Conservation (phyloP, 148 eudicot species). For the Salicornia ramosissima region DNA sequence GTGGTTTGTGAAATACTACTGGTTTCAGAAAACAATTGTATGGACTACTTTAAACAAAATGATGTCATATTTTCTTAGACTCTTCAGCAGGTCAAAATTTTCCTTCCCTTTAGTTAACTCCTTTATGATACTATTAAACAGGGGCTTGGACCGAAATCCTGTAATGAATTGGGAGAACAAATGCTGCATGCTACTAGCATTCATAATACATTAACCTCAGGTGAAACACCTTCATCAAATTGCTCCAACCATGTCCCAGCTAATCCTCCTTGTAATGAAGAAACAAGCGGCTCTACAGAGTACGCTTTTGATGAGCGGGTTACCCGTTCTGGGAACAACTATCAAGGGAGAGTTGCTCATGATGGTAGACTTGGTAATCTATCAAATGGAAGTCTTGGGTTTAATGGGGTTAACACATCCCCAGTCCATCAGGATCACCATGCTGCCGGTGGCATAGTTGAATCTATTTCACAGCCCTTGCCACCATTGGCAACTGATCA, state of each 20-base stretch:
- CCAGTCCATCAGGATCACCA: conserved; percentile 9
- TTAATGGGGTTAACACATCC: conserved; percentile 17
- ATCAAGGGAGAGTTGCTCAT: conserved; percentile 22
- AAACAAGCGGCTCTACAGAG: conserved; percentile 7
- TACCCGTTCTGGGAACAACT: conserved; percentile 8
- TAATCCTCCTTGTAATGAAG: conserved; percentile 6
- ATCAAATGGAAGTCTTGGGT: conserved; percentile 14
- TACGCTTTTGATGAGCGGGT: conserved; percentile 15
- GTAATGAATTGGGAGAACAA: conserved; percentile 22
- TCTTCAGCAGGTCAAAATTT: too few species aligned
- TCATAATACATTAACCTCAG: conserved; percentile 8
- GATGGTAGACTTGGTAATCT: conserved; percentile 21
- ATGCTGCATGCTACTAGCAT: conserved; percentile 11
- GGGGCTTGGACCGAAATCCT: conserved; percentile 23
- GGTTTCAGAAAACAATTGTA: not conserved
- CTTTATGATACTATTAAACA: conserved; percentile 12
- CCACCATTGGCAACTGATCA: conserved; percentile 18
- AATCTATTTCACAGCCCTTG: conserved; percentile 21
- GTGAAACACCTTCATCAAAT: conserved; percentile 20
- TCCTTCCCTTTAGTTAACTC: not conserved
- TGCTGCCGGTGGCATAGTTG: conserved; percentile 18
- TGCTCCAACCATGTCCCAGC: conserved; percentile 13
- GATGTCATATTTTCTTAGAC: not conserved
- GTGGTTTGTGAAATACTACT: not conserved
- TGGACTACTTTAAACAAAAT: not conserved